Evolutionary conservation across 1,284 basidiomycete genomes (phyloP), one percentile per base, ranked within the genome.

Genomic region (Ceratobasidium sp.): DNA sequence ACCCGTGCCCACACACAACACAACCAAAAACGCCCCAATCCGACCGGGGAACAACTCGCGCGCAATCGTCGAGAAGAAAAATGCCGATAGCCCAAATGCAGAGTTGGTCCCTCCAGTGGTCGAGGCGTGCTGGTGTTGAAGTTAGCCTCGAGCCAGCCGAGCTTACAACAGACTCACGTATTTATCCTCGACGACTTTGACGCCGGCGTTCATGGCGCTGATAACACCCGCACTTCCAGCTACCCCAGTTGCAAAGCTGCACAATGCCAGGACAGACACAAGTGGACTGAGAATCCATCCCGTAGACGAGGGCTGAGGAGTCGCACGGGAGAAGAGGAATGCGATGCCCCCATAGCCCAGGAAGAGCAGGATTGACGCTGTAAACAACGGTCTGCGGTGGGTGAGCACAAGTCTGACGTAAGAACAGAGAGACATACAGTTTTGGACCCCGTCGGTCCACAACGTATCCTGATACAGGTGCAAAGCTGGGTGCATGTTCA

Each of bases 41-140:
- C 92, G 82, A 0, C 89, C 91, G 0, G 88, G 86, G 72, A 86
- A 93, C 29, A 88, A 74, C 0, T 82, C 73, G 67, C 91, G 87
- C 0, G 89, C 86, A 20, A 92, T 76, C 0, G 85, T 82, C 25
- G 88, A 88, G 78, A 93, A 94, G 69, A 89, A 80, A 78, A 93
- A 93, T 0, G 92, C 92, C 4, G 90, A 92, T 4, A 94, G 82
- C 0, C 92, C 92, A 70, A 92, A 93, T n/a, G 90, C 92, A 0
- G 90, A 90, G n/a, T 93, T 80, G 22, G 93, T 90, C 12, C 91
- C 76, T 1, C 88, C 88, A 0, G 89, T 91, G 0, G 88, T 85
- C 0, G 87, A 86, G 1, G 88, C 91, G 35, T 92, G 82, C 87
- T 87, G 86, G 45, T 22, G 20, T 12, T 58, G 17, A 7, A 47